Percentiles rank a stretch among this genome's conserved stretches.
Evolutionary conservation across 495 filamentous ascomycete species (phyloP).

Genomic region (Daldinia caldariorum): DNA sequence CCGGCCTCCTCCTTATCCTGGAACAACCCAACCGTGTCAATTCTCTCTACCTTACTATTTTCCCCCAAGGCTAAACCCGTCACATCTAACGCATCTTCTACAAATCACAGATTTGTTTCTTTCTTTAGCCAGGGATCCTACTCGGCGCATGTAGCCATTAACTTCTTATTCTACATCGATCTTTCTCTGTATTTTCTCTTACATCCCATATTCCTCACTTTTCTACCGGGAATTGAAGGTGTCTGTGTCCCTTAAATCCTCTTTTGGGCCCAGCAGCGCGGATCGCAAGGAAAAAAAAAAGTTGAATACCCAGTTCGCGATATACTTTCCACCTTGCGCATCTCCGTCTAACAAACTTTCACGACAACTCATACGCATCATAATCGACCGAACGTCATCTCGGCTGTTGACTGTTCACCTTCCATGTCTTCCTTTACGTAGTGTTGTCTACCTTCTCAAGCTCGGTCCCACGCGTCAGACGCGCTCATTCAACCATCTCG

Average conservation of each 20-base stretch:
- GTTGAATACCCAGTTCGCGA: slow-evolving; percentile 39
- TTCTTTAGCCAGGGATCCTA: slow-evolving; percentile 24
- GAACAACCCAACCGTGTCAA: slow-evolving; percentile 44
- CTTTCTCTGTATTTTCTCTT: slow-evolving; percentile 22
- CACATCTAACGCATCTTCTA: slow-evolving; percentile 32
- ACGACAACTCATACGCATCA: slow-evolving; percentile 12
- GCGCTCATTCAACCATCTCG: slow-evolving; percentile 33
- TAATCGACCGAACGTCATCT: slow-evolving; percentile 14
- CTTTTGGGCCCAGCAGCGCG: slow-evolving; percentile 36
- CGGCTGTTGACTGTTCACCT: slow-evolving; percentile 28
- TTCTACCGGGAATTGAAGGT: slow-evolving; percentile 15
- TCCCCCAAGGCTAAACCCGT: slow-evolving; percentile 24
- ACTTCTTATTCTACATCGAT: slow-evolving; percentile 26
- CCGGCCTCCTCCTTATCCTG: slow-evolving; percentile 23
- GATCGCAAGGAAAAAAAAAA: slow-evolving; percentile 41
- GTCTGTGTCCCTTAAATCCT: slow-evolving; percentile 14
- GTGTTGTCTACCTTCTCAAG: slow-evolving; percentile 27
- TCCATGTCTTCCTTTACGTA: slow-evolving; percentile 46
- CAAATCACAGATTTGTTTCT: slow-evolving; percentile 20
- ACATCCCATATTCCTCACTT: slow-evolving; percentile 15
- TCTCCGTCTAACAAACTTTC: slow-evolving; percentile 12
- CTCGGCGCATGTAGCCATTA: slow-evolving; percentile 24
- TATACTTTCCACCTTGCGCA: slow-evolving; percentile 29
- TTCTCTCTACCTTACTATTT: slow-evolving; percentile 33
- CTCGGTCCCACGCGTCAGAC: slow-evolving; percentile 44